A percentile compares a stretch with the other conserved stretches of the same genome.
Evolutionary conservation across 257 asterid genomes (phyloP).

Genomic region (Salvia hispanica): DNA sequence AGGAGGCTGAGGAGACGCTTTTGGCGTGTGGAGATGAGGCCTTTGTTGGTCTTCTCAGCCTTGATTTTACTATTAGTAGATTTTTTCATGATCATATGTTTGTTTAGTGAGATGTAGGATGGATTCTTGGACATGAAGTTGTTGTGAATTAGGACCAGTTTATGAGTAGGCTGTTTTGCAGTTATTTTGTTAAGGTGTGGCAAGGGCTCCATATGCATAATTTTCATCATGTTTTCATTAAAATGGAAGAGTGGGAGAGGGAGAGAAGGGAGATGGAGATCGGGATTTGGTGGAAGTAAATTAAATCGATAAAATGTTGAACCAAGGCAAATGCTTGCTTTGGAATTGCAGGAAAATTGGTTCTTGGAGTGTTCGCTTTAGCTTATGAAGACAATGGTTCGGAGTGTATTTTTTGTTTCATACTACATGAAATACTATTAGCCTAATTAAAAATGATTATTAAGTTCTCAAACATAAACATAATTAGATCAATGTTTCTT

Average conservation of each 20-base stretch:
- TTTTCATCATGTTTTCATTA: conserved; percentile 34
- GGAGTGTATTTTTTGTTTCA: too few species aligned
- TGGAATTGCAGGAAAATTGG: not conserved
- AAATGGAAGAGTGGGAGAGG: not conserved
- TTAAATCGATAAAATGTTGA: not conserved
- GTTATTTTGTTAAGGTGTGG: conserved; percentile 40
- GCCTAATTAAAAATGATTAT: too few species aligned
- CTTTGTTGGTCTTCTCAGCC: conserved; percentile 55
- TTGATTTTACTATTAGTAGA: conserved; percentile 39
- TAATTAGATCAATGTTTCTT: too few species aligned
- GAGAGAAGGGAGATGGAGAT: not conserved
- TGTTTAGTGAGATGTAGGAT: conserved; percentile 39
- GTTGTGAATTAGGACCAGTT: conserved; percentile 42
- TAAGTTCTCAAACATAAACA: too few species aligned
- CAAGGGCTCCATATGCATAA: conserved; percentile 35
- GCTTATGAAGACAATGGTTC: too few species aligned
- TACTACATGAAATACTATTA: too few species aligned
- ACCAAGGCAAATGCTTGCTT: not conserved
- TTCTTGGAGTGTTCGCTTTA: not conserved
- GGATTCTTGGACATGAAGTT: conserved; percentile 39
- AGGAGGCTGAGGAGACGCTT: conserved; percentile 59
- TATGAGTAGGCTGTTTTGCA: conserved; percentile 32
- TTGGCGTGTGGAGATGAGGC: conserved; percentile 51
- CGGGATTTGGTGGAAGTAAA: not conserved
- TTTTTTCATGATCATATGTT: conserved; percentile 55